Evolutionary conservation across 2,329 filamentous ascomycete genomes (phyloP), one percentile per base, ranked within the genome.

Genomic region (Pseudogymnoascus sp.): DNA sequence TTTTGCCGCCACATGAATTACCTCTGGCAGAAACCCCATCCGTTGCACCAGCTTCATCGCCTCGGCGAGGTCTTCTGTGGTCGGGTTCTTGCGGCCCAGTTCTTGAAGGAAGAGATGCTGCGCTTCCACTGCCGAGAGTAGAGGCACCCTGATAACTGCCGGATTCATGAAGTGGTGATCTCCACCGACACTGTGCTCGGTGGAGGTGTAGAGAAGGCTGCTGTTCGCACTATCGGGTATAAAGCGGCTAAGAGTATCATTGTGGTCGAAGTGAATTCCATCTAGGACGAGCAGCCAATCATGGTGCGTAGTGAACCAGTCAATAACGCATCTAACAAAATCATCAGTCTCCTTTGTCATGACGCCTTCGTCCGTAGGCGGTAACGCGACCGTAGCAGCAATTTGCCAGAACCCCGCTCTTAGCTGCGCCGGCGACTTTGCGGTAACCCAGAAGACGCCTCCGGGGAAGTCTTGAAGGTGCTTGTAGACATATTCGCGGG

Each of bases 271-370:
- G 39, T 79, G 81, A 26, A 89, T 78, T 1, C 85, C 86, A 65
- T 90, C 87, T 39, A 89, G 79, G 1, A 89, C 77, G 29, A 90
- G 71, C 1, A 90, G 75, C 87, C 87, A 90, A 6, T 83, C 78
- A n/a, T 83, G 76, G 17, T 80, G 80, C 17, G 73, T 73, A 64
- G 83, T 82, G 44, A 90, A 78, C 86, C 86, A 89, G 21, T 76
- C 74, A 15, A 80, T 78, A 7, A 89, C 86, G 1, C 79, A 73
- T 17, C 78, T 77, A 8, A 87, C 79, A 67, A 84, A 83, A 31
- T 77, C 75, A 21, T 58, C 63, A 1, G 60, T 44, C 31, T 68
- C 74, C 36, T 78, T 74, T 10, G 72, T 70, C 29, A 71, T 68
- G 13, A 72, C 74, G 11, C 76, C 74, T n/a, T 71, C 69, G 1